Base-by-base conservation (phyloP, 768 basidiomycete genomes). In the Infundibulicybe gibba region DNA sequence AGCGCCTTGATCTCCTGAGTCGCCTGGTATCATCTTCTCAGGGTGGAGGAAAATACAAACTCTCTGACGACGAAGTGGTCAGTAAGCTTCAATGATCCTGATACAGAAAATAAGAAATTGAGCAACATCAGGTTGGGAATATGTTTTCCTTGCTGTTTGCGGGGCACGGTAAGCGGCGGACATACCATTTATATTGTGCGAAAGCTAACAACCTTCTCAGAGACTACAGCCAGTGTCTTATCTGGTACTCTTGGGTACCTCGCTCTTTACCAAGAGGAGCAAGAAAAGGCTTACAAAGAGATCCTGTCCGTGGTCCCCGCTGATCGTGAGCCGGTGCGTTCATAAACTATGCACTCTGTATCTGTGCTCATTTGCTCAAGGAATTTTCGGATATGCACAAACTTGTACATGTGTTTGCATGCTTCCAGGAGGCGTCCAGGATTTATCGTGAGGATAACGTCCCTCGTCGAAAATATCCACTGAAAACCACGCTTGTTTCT, bases 161-260 rank as follows among this genome's bases (percentile, higher is more conserved):
- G n/a, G 35, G 35, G n/a, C 35, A 38, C 10, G 35, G 35, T 38
- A 25, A 25, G 25, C 8, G 8, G 3, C 10, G 2, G 35, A 8
- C 13, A 17, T 10, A 34, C 17, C 32, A 32, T 12, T 15, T 37
- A 25, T n/a, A 20, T 25, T 6, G 10, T 38, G 6, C 4, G n/a
- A 19, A n/a, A n/a, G 10, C 35, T 38, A 3, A 38, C 12, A 41
- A 38, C 35, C 10, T 3, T 38, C 3, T 14, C 46, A 62, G 64
- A 66, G 49, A 69, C 63, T 9, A 65, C 63, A 3, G 68, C 68
- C 2, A 54, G 61, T 45, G 55, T 61, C 1, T 55, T 69, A 13
- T 60, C 63, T 2, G 67, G 61, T 40, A 59, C 61, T 2, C 42
- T 70, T 12, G 67, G 58, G 5, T 61, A 64, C 40, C 56, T 71